Evolutionary conservation across 139 green algal species (phyloP), one percentile per base, ranked within the genome.

Genomic region (Micractinium conductrix): DNA sequence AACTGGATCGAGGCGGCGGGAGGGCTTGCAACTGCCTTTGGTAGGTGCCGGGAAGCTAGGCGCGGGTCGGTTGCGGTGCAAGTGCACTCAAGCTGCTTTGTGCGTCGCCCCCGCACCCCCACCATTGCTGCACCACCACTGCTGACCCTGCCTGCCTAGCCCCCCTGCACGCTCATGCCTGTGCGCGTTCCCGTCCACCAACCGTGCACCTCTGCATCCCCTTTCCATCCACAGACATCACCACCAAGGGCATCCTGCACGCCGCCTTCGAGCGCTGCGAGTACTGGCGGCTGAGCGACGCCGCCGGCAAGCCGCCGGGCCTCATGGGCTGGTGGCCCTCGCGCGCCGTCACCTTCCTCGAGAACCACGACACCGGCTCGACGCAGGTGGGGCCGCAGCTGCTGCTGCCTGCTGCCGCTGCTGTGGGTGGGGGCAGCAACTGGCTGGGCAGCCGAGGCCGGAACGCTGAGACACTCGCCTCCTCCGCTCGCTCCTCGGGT

Each of bases 321-420:
- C 86, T 98, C 42, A 86, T 98, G 50, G 97, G 96, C 76, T 96
- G 94, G 91, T 98, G 94, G 96, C 96, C 96, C 38, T 95, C 89
- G 14, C 92, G 95, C 45, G 95, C 95, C 48, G 92, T 99, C 71
- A 98, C 95, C 67, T 99, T 99, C 89, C 92, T 99, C 62, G 96
- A 99, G 79, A 99, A 99, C 92, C 96, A 99, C 88, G 94, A 96
- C 85, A 97, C 93, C 0, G 30, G 95, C 94, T 90, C 82, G 86
- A 93, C 87, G 28, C 89, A 93, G 81, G n/a, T 43, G 65, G 65
- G 37, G 33, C 28, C 14, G 30, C 30, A 69, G 26, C 9, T 30
- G 22, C 30, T 42, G 63, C 63, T 9, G 53, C 8, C 19, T 62
- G 53, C 8, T 19, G 53, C 19, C 26, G 53, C 19, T 62, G 26